Evolutionary conservation across 768 basidiomycete genomes (phyloP), one percentile per base, ranked within the genome.

Genomic region (Tubosaeta sp.): DNA sequence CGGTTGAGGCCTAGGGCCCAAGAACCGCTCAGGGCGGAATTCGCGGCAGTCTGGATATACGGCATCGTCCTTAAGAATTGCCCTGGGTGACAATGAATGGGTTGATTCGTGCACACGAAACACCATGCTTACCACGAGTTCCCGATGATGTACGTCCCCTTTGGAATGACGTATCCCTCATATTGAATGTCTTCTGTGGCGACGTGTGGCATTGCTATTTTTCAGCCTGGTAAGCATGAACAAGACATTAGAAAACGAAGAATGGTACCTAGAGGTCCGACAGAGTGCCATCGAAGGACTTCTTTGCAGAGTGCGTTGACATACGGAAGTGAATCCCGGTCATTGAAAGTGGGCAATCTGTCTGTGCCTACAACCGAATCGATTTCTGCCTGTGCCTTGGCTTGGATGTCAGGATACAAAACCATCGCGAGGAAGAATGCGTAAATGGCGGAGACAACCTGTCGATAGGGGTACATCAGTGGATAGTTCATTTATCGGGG

Each of bases 11-110:
- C 22, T 51, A 0, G 56, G 43, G 0, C 65, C 61, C 1, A 69
- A 57, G 44, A 59, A 73, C 12, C 71, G 63, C 27, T 73, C 73
- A 6, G 73, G 71, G 3, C 53, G 57, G 49, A 73, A 73, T 2
- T 38, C 51, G 1, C 38, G 34, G 2, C 73, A 72, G 40, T 71
- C 60, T 7, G 64, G 60, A 48, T 74, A 73, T 5, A 42, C 64
- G 6, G 70, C 62, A 2, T 73, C 72, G 59, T 85, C 76, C 41
- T 77, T 76, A 1, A 79, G 65, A 63, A 84, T 76, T n/a, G 64
- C 67, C 81, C 83, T 82, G 47, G 35, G n/a, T 1, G 19, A 5
- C 12, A 6, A 13, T 44, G 18, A 10, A 6, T 31, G n/a, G 16
- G 7, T 66, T 49, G 9, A 36, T 38, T 18, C 29, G 32, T 4